These are phyloP conservation scores for Dianthus caryophyllus DNA, from an alignment of 148 eudicot species.

Conservation along the genomic window DNA sequence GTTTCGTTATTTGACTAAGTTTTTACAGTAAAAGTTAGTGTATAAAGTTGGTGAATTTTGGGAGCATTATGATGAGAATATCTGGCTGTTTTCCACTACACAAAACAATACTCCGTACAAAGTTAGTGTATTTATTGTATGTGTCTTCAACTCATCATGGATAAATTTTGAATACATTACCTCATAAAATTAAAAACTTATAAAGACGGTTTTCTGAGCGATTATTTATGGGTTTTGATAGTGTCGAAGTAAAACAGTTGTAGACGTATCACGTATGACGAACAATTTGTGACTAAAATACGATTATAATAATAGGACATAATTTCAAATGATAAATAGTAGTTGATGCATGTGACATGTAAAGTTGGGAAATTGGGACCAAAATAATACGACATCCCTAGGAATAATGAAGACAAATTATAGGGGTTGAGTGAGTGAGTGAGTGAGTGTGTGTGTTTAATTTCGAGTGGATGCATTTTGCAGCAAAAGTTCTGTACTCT, in stretches of 20 bases:
- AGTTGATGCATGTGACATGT: no score
- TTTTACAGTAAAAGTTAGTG: constrained; percentile 1
- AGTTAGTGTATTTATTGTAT: no score
- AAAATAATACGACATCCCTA: neutral
- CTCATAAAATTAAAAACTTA: no score
- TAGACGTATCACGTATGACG: no score
- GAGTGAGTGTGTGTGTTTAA: no score
- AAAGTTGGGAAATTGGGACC: neutral
- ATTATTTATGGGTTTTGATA: no score
- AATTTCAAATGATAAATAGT: no score
- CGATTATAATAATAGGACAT: no score
- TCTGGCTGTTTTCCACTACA: constrained; percentile 34
- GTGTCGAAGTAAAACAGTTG: no score
- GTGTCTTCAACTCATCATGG: neutral
- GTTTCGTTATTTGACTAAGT: constrained; percentile 9
- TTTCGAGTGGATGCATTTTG: constrained; percentile 1
- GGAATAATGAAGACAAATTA: neutral
- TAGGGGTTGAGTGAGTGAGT: no score
- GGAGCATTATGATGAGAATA: constrained; percentile 20
- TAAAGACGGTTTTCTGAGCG: no score
- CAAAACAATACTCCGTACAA: constrained; percentile 24
- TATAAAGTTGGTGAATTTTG: neutral
- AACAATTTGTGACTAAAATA: no score
- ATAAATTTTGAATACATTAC: neutral
- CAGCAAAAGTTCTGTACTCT: neutral